These are phyloP conservation scores for Diplodia sapinea DNA, from an alignment of 2,329 filamentous ascomycete genomes.

Conservation along the genomic window DNA sequence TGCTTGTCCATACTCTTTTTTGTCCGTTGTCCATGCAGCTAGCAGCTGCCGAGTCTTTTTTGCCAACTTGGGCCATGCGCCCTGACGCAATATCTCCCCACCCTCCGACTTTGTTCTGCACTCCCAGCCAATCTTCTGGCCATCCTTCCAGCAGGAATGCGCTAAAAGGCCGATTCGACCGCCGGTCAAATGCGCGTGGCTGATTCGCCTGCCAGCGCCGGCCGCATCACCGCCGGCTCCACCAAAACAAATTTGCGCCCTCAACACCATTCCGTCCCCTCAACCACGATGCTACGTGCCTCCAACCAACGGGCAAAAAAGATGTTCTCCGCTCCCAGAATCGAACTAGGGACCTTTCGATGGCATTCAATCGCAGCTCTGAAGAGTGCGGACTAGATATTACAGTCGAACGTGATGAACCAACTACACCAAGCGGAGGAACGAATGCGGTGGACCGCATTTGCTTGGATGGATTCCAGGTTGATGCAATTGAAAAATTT, in stretches of 20 bases:
- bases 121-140: slow-evolving; percentile 3
- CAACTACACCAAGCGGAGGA: slow-evolving; percentile 37
- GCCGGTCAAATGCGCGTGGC: neutral
- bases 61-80: slow-evolving; percentile 3
- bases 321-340: slow-evolving; percentile 42
- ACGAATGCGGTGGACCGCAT: neutral
- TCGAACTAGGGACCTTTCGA: slow-evolving; percentile 43
- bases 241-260: slow-evolving; percentile 1
- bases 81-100: slow-evolving; percentile 20
- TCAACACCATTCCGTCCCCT: neutral
- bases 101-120: neutral
- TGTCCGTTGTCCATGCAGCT: slow-evolving; percentile 5
- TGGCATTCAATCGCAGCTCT: slow-evolving; percentile 34
- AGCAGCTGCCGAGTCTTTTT: neutral
- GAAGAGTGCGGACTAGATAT: slow-evolving; percentile 33
- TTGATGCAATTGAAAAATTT: neutral
- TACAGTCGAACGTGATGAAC: slow-evolving; percentile 48
- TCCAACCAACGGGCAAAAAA: neutral
- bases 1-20: slow-evolving; percentile 18
- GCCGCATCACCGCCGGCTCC: slow-evolving; percentile 13
- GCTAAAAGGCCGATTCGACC: neutral
- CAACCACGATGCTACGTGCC: no score
- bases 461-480: neutral
- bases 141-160: neutral
- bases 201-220: neutral